phyloP scores from a whole-genome alignment of 139 green algal genomes.

The Auxenochlorella protothecoides region DNA sequence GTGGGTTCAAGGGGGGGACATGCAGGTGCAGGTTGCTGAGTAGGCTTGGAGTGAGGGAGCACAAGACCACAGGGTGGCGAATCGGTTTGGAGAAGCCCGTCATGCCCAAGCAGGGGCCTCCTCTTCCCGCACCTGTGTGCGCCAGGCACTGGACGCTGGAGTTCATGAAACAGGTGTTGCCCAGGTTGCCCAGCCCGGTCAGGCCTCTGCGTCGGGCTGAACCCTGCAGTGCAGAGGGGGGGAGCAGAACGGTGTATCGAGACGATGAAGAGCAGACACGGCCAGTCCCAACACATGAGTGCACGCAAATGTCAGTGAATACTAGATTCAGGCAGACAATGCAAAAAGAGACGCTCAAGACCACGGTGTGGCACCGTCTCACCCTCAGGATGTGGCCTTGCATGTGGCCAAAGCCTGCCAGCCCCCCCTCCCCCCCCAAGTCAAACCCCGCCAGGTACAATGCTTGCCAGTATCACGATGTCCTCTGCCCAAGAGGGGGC shows the following conservation, averaged over 20 bases:
- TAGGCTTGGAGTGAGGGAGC: too few relatives aligned
- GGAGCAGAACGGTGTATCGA: neutral
- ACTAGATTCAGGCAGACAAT: neutral
- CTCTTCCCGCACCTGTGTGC: slow-evolving; percentile 37
- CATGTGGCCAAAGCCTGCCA: neutral
- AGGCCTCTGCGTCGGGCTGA: slow-evolving; percentile 26
- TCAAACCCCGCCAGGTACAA: neutral
- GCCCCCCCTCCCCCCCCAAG: neutral
- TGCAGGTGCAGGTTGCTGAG: too few relatives aligned
- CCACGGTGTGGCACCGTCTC: too few relatives aligned
- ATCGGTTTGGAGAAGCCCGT: too few relatives aligned
- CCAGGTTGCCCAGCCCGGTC: slow-evolving; percentile 70
- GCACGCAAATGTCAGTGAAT: neutral
- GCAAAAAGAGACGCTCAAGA: neutral
- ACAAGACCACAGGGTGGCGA: too few relatives aligned
- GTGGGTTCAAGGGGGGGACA: too few relatives aligned
- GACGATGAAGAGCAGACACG: neutral
- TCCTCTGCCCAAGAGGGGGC: slow-evolving; percentile 24
- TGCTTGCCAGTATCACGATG: slow-evolving; percentile 8
- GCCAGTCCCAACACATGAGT: neutral
- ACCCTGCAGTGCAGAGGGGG: neutral
- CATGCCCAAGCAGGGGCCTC: too few relatives aligned
- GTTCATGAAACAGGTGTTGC: slow-evolving; percentile 97
- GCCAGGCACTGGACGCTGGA: slow-evolving; percentile 84
- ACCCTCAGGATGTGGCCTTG: too few relatives aligned